Base-by-base conservation (phyloP, 495 filamentous ascomycete species). In the Penicillium crystallinum region DNA sequence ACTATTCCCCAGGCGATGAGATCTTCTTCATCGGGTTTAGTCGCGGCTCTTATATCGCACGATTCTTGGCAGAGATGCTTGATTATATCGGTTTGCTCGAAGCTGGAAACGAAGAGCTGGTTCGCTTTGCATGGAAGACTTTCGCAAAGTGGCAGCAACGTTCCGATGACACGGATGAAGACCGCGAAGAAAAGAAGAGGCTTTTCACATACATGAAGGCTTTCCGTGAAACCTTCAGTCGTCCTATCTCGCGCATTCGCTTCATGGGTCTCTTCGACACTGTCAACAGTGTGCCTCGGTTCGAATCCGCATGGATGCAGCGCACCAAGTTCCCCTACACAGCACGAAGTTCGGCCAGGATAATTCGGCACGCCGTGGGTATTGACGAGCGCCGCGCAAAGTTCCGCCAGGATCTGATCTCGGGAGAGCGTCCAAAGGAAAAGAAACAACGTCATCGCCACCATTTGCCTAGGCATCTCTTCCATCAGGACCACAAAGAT, bases 51-150 rank as follows among this genome's bases (percentile, higher is more conserved):
- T 95, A 93, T 63, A 90, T 89, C 19, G 89, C 90, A 6, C 83
- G 89, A 18, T 93, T 92, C 61, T 74, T 95, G 4, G 86, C 89
- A 1, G 88, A 92, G 59, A 93, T 95, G 90, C 75, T 95, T 11
- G 86, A 91, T 58, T 85, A 88, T 50, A 82, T 95, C 48, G 89
- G 90, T 12, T 73, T 95, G 9, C 76, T 93, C 0, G 85, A 82
- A 36, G 80, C 82, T 51, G 90, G 89, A n/a, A 95, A 95, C 57
- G 89, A 95, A 58, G 90, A 93, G 55, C 84, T 95, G 82, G 80
- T 87, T 15, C 70, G 75, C 0, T 95, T 95, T 53, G 90, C 87
- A 3, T 93, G 89, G 89, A 91, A 91, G 69, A 89, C 89, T 0
- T 95, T 95, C 56, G 79, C 85, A 40, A 86, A 84, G 53, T 95